Evolutionary conservation across 768 basidiomycete genomes (phyloP), one percentile per base, ranked within the genome.

Genomic region (Suillus subalutaceus): DNA sequence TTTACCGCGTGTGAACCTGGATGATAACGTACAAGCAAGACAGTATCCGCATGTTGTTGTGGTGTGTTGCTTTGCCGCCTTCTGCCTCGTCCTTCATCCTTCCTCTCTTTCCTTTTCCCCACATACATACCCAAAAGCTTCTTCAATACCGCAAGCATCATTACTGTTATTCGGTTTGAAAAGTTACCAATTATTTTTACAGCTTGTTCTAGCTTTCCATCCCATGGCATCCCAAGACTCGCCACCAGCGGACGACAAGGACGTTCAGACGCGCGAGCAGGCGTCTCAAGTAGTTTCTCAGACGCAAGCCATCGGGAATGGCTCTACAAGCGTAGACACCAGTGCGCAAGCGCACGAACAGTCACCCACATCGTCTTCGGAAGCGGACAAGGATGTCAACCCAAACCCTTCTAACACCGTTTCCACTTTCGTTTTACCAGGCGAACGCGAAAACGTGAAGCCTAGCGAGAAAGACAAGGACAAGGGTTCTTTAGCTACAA

Each of bases 401-500:
- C 76, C 75, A 65, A 77, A 77, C 32, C 77, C 74, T 52, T 77
- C 76, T 70, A 69, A 72, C 68, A 77, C 76, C 43, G 76, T 74
- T 62, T 78, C 75, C 32, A 75, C 75, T 52, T 77, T 75, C 59
- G 75, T 72, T 63, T 73, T 71, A 32, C 75, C 77, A 67, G 76
- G 73, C 67, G 76, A 77, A 59, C 75, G 73, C 66, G 76, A 77
- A 58, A 76, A 69, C 53, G 64, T 74, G 26, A 78, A 75, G 66
- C 68, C 69, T n/a, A 63, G 64, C 67, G 78, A 58, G 57, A 77
- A 74, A 50, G 82, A 83, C 72, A 82, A 77, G 73, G 83, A 84
- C 72, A 83, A 82, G 72, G 81, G 75, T 64, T 84, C 83, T 9
- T 74, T 84, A 26, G 75, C 80, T 44, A 82, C 82, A 58, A 80